Conservation (phyloP, 2,329 filamentous ascomycete genomes). For the Phyllosticta paracitricarpa region DNA sequence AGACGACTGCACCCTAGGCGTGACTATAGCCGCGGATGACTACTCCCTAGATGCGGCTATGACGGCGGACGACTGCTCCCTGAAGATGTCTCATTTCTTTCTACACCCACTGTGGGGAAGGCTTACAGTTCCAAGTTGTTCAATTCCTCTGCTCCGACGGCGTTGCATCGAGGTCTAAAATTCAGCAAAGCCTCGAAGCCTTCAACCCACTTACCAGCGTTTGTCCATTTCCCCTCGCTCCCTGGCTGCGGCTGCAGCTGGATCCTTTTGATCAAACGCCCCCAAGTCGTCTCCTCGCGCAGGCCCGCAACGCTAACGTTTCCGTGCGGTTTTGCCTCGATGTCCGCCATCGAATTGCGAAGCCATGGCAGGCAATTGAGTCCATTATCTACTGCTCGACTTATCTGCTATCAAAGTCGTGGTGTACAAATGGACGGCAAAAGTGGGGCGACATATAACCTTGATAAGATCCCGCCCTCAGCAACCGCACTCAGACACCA, state of each 20-base stretch:
- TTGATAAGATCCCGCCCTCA: not conserved
- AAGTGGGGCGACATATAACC: not conserved
- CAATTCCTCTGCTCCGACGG: constrained; percentile 11
- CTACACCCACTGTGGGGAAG: too few relatives aligned
- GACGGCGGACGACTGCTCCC: too few relatives aligned
- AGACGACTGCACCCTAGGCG: too few relatives aligned
- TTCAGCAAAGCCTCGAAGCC: constrained; percentile 8
- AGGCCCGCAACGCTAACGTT: not conserved
- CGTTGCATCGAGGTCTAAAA: constrained; percentile 13
- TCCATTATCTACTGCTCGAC: not conserved
- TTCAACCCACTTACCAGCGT: not conserved
- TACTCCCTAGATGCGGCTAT: too few relatives aligned
- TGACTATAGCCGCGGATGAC: too few relatives aligned
- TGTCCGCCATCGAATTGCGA: not conserved
- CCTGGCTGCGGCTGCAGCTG: not conserved
- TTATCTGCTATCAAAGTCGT: not conserved
- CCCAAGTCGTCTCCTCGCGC: not conserved
- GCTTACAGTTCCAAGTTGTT: constrained; percentile 13
- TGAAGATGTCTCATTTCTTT: too few relatives aligned
- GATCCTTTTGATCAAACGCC: not conserved
- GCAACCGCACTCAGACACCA: not conserved
- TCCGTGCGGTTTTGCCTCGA: not conserved
- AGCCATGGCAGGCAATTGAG: not conserved
- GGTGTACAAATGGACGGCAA: not conserved
- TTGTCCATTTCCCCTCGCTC: not conserved